These are phyloP conservation scores for Geosmithia flava DNA, from an alignment of 2,329 filamentous ascomycete genomes.

Conservation along the genomic window DNA sequence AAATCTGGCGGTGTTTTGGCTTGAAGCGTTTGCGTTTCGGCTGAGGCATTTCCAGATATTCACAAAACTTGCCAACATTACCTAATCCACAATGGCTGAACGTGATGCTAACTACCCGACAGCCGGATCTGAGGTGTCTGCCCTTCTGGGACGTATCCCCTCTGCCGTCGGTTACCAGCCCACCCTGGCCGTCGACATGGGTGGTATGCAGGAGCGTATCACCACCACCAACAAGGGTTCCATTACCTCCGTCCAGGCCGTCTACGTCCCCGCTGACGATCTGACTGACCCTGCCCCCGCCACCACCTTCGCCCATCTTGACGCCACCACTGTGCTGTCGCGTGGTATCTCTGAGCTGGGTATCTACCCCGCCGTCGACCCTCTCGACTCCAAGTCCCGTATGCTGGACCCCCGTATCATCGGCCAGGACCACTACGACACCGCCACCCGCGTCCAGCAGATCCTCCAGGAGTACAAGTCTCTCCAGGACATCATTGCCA, in stretches of 20 bases:
- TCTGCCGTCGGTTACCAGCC: slow-evolving; percentile 99
- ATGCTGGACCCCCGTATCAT: slow-evolving; percentile 99
- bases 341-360: slow-evolving; percentile 99
- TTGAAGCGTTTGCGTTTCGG: no score
- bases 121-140: slow-evolving; percentile 99
- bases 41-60: no score
- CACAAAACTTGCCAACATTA: no score
- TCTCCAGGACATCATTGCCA: slow-evolving; percentile 99
- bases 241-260: slow-evolving; percentile 99
- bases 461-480: slow-evolving; percentile 99
- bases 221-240: slow-evolving; percentile 99
- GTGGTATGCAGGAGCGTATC: slow-evolving; percentile 99
- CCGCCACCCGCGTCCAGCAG: slow-evolving; percentile 90
- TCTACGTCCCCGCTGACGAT: slow-evolving; percentile 99
- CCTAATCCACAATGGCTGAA: no score
- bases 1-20: no score
- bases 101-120: slow-evolving; percentile 40
- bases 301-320: slow-evolving; percentile 99
- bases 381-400: slow-evolving; percentile 98
- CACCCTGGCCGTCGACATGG: slow-evolving; percentile 97
- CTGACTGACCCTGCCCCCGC: slow-evolving; percentile 99
- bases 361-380: slow-evolving; percentile 99
- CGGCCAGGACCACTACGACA: slow-evolving; percentile 95
- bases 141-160: slow-evolving; percentile 97
- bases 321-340: slow-evolving; percentile 99